These are phyloP conservation scores for Diaporthe citri DNA, from an alignment of 2,329 filamentous ascomycete species.

Conservation along the genomic window DNA sequence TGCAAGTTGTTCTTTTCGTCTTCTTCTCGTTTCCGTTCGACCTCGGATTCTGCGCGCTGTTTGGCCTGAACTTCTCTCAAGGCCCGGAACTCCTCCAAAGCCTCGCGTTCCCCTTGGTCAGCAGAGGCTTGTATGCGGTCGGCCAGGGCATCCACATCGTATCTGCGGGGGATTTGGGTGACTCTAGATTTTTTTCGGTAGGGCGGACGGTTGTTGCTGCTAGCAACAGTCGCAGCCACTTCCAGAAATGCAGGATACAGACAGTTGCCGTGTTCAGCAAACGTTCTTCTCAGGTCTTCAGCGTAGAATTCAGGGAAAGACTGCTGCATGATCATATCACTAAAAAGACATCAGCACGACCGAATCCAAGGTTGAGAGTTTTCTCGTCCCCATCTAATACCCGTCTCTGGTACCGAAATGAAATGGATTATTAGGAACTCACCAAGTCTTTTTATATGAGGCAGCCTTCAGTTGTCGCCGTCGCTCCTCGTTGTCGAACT, in stretches of 20 bases:
- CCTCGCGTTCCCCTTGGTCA: constrained; percentile 45
- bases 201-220: constrained; percentile 38
- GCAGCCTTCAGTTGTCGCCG: constrained; percentile 32
- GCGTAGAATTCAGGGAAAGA: constrained; percentile 51
- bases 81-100: constrained; percentile 55
- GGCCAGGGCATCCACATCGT: constrained; percentile 42
- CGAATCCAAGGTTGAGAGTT: not conserved
- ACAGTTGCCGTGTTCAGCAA: constrained; percentile 44
- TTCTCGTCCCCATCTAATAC: not conserved
- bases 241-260: constrained; percentile 53
- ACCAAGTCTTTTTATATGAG: constrained; percentile 41
- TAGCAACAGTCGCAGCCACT: constrained; percentile 47
- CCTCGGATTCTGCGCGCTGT: constrained; percentile 43
- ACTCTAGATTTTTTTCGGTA: constrained; percentile 49
- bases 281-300: constrained; percentile 44
- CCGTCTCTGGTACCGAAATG: not conserved
- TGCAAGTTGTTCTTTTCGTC: constrained; percentile 57
- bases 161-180: constrained; percentile 42
- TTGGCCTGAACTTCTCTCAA: constrained; percentile 49
- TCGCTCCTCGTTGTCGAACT: constrained; percentile 44
- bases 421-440: not conserved
- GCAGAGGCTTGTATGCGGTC: constrained; percentile 39
- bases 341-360: constrained; percentile 34
- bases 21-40: constrained; percentile 46
- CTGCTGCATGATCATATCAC: constrained; percentile 49